Percentiles rank a stretch among this genome's conserved stretches.
These are phyloP conservation scores for Fusarium haematococcum DNA, from an alignment of 2,329 filamentous ascomycete species.

Conservation along the genomic window DNA sequence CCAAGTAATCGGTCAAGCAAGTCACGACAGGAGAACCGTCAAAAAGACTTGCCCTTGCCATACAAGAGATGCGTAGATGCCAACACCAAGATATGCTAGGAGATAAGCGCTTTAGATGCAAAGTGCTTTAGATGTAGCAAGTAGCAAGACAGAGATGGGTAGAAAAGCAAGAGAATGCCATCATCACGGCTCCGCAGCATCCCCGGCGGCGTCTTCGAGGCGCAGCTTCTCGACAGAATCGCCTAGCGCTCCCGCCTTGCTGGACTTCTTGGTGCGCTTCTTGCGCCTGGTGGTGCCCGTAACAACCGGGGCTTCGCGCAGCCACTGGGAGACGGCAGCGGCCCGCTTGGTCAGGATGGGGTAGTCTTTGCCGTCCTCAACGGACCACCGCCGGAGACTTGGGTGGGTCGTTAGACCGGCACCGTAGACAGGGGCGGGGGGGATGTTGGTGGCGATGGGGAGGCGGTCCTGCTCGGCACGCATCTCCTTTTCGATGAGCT, in stretches of 20 bases:
- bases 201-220: conserved; percentile 6
- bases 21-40: not conserved
- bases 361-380: conserved; percentile 76
- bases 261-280: conserved; percentile 47
- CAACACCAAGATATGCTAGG: not conserved
- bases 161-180: not conserved
- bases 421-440: not conserved
- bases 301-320: conserved; percentile 67
- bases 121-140: not conserved
- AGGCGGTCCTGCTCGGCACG: conserved; percentile 60
- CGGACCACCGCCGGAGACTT: conserved; percentile 67
- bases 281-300: conserved; percentile 54
- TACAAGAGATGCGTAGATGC: not conserved
- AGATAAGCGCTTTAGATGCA: not conserved
- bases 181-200: not conserved
- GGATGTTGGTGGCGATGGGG: not conserved
- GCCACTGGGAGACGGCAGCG: conserved; percentile 76
- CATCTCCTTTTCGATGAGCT: conserved; percentile 72
- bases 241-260: conserved; percentile 14
- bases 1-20: not conserved
- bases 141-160: not conserved
- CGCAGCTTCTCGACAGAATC: conserved; percentile 21
- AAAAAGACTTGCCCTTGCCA: not conserved
- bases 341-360: conserved; percentile 78
- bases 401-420: not conserved